These are phyloP conservation scores for Chlamydomonas schloesseri DNA, from an alignment of 139 green algal species.

Conservation along the genomic window DNA sequence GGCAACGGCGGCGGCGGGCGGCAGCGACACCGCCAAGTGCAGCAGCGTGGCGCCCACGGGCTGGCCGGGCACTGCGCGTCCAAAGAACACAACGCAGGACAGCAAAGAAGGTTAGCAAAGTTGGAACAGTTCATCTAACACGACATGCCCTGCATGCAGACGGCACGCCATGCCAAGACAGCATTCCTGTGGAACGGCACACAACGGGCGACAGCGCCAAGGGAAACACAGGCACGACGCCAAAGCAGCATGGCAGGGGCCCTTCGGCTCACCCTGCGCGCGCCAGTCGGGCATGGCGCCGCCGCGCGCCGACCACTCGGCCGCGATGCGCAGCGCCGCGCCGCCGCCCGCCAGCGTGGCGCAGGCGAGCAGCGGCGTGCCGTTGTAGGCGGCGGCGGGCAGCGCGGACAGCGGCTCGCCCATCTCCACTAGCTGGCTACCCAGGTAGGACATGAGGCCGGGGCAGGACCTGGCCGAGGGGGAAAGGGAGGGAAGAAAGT, in stretches of 20 bases:
- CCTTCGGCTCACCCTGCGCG: conserved; percentile 19
- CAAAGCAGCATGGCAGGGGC: no score
- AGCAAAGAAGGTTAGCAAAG: neutral
- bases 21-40: conserved; percentile 21
- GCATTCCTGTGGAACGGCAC: no score
- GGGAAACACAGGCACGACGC: no score
- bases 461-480: conserved; percentile 9
- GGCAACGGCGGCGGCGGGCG: neutral
- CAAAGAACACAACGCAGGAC: neutral
- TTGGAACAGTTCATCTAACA: no score
- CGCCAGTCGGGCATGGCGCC: conserved; percentile 14
- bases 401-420: conserved; percentile 10
- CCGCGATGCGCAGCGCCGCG: neutral
- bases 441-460: conserved; percentile 7
- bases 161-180: no score
- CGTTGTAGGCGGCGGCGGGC: neutral
- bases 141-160: no score
- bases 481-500: neutral
- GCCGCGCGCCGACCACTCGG: conserved; percentile 5
- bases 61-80: neutral
- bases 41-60: conserved; percentile 11
- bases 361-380: conserved; percentile 1
- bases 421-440: conserved; percentile 30
- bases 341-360: neutral
- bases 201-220: no score